These are phyloP conservation scores for Breynia disticha DNA, from an alignment of 441 rosid species.

Conservation along the genomic window DNA sequence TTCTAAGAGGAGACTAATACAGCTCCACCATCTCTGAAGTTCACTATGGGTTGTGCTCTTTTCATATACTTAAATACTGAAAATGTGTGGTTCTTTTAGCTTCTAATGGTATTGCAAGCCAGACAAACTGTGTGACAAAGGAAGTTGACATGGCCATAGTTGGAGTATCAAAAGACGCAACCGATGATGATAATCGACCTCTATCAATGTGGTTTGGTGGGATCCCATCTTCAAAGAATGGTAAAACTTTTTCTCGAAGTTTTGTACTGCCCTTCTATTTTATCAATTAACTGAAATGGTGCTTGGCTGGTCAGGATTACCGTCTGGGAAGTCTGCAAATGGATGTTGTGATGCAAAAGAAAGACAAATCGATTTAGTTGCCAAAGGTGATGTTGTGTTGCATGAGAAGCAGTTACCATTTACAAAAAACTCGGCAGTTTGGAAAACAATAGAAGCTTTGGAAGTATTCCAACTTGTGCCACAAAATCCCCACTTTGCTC, in stretches of 20 bases:
- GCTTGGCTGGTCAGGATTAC: constrained; percentile 24
- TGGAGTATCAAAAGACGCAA: constrained; percentile 15
- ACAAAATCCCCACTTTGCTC: constrained; percentile 63
- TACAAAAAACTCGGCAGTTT: constrained; percentile 45
- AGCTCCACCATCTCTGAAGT: too few species aligned
- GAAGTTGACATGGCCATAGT: constrained; percentile 22
- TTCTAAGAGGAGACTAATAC: not conserved
- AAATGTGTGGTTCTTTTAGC: constrained; percentile 17
- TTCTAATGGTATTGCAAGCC: constrained; percentile 16
- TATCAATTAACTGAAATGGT: constrained; percentile 9
- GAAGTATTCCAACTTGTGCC: constrained; percentile 45
- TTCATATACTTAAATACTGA: constrained; percentile 1
- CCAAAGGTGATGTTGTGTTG: constrained; percentile 8
- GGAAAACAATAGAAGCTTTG: constrained; percentile 63
- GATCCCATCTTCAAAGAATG: constrained; percentile 21
- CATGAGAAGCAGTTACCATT: constrained; percentile 41
- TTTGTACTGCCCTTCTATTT: not conserved
- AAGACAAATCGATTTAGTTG: constrained; percentile 16
- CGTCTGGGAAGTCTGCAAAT: constrained; percentile 19
- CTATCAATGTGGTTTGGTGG: constrained; percentile 45
- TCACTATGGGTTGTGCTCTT: not conserved
- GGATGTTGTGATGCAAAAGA: constrained; percentile 22
- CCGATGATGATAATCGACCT: constrained; percentile 51
- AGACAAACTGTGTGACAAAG: constrained; percentile 17
- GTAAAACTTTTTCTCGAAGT: constrained; percentile 25